Base-by-base conservation (phyloP, 2,329 filamentous ascomycete genomes). In the Colletotrichum lini region DNA sequence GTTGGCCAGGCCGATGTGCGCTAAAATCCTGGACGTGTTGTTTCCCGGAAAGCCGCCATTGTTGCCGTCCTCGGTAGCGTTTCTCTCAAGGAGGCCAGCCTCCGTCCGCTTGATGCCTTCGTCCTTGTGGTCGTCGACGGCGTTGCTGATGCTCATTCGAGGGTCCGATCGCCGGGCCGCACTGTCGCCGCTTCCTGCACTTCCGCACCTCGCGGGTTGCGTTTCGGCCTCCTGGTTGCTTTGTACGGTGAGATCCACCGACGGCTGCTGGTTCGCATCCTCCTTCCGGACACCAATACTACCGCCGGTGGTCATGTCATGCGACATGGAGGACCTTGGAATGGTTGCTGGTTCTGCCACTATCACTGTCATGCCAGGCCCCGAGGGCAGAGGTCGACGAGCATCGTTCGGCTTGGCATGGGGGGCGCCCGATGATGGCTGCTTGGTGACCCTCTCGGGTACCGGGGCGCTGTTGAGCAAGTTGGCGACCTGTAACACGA, bases 101-200 rank as follows among this genome's bases (percentile, higher is more conserved):
- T 38, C 45, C 15, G 65, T 42, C 40, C 26, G 50, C 26, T 26
- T 62, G 42, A 45, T 21, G 7, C 45, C 12, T 23, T 59, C 54
- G 16, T 45, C 26, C 7, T 59, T 45, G 4, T 57, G 35, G 21
- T 65, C 65, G 18, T 52, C 68, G 26, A 68, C 58, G 16, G 68
- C 65, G 21, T 54, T 68, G 50, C 47, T 69, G 13, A 71, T 71
- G 52, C 68, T 71, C 68, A 71, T 71, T 4, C 68, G 64, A 4
- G 68, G 68, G 49, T 71, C 68, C 2, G 67, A 50, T 30, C 57
- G 67, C 35, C 57, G 68, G 13, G 57, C n/a, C 5, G 38, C 30
- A 30, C 68, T 63, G 13, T 71, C 68, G n/a, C 16, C 58, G 26
- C 68, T 63, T 7, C 23, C 64, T 16, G 42, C 65, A 18, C 65